Evolutionary conservation across 192 early-diverging fungal genomes (phyloP).

Genomic region (Dimargaris xerosporica): DNA sequence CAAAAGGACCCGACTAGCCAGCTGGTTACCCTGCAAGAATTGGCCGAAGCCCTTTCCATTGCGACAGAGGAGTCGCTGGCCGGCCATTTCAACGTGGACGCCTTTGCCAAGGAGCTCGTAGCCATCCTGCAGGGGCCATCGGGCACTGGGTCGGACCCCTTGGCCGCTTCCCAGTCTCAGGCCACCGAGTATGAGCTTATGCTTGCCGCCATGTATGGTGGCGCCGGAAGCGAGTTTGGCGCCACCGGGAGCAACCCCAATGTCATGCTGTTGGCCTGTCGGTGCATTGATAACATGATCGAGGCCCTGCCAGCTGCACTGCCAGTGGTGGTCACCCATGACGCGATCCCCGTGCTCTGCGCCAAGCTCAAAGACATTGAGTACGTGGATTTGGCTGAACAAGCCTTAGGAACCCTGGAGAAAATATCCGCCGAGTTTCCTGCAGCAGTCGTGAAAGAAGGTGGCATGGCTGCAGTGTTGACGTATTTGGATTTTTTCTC

Average conservation of each 20-base stretch:
- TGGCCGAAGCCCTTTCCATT: slow-evolving; percentile 59
- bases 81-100: slow-evolving; percentile 45
- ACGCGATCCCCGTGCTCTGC: slow-evolving; percentile 52
- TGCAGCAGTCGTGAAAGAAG: slow-evolving; percentile 43
- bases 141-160: slow-evolving; percentile 3
- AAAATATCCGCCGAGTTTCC: slow-evolving; percentile 64
- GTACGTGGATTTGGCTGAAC: slow-evolving; percentile 88
- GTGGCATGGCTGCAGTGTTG: slow-evolving; percentile 58
- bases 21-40: slow-evolving; percentile 73
- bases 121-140: slow-evolving; percentile 32
- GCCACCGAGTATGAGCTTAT: slow-evolving; percentile 21
- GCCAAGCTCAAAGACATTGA: slow-evolving; percentile 68
- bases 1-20: slow-evolving; percentile 46
- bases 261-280: slow-evolving; percentile 75
- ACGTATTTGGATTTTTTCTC: slow-evolving; percentile 85
- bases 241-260: slow-evolving; percentile 35
- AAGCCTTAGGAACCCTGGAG: slow-evolving; percentile 57
- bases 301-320: slow-evolving; percentile 67
- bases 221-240: slow-evolving; percentile 4
- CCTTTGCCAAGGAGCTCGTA: slow-evolving; percentile 54
- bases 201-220: slow-evolving; percentile 27
- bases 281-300: slow-evolving; percentile 78
- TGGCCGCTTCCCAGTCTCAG: slow-evolving; percentile 20
- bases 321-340: slow-evolving; percentile 45
- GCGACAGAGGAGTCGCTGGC: slow-evolving; percentile 54